Base-by-base conservation (phyloP, 1,139 yeast species). In the Pneumocystis wakefieldiae region DNA sequence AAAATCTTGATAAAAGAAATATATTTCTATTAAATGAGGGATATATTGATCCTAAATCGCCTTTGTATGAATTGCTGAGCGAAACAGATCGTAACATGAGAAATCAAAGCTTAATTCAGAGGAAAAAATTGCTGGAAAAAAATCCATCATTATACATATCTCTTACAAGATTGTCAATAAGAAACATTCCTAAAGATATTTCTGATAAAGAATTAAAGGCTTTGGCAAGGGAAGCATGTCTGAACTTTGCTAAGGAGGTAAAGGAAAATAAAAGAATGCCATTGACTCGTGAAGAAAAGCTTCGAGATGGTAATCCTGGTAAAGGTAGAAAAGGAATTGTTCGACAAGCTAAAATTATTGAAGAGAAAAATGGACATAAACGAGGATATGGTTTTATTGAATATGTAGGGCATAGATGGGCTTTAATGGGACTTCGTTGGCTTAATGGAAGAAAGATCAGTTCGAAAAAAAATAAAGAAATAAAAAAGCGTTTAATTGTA, bases 321-420 rank as follows among this genome's bases (percentile, higher is more conserved):
- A 86, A 84, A 70, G 86, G 82, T 68, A 83, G 86, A 66, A 83
- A 83, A 63, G 98, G 99, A 76, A 90, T 92, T 59, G 95, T 92
- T 6, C 85, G 83, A 72, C 98, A 92, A 75, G 87, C 97, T 38
- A 92, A 92, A 76, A 86, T 92, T 67, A 87, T 92, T 66, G 86
- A 84, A 80, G 98, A 92, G 76, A 80, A 94, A 15, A 95, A 95
- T 37, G 88, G 86, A 57, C 75, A 81, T 39, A 98, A 97, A 63
- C 82, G 98, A 76, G 98, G 99, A 66, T 92, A 91, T 71, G 99
- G 99, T 67, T 91, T 92, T 78, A 76, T 92, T 63, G 98, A 94
- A 75, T 90, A 81, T 74, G 83, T 92, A 75, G 96, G 91, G 74
- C 99, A 92, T 74, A 87, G 87, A 74, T 75, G 87, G 67, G 98